These are phyloP conservation scores for Phytophthora ohioensis DNA, from an alignment of 352 stramenopile genomes.

Conservation along the genomic window DNA sequence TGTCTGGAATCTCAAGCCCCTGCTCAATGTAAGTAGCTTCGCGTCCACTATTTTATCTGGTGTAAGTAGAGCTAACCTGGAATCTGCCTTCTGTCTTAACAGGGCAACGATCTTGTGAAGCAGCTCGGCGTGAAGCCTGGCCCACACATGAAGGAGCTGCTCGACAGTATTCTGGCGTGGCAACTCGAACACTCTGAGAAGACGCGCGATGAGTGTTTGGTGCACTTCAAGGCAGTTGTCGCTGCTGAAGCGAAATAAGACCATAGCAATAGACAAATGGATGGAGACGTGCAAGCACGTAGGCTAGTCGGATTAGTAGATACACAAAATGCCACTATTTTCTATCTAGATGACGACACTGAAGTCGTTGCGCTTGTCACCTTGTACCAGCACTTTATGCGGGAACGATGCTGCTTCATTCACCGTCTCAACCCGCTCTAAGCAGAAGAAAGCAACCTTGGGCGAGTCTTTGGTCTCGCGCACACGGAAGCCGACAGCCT, in stretches of 20 bases:
- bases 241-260: conserved; percentile 18
- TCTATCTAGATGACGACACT: conserved; percentile 66
- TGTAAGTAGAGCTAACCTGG: conserved; percentile 8
- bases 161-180: conserved; percentile 67
- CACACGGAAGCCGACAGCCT: conserved; percentile 73
- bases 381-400: conserved; percentile 53
- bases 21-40: conserved; percentile 66
- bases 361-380: conserved; percentile 76
- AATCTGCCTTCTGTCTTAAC: conserved; percentile 10
- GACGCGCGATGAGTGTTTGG: conserved; percentile 65
- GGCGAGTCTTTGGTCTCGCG: conserved; percentile 80
- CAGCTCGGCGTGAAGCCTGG: conserved; percentile 64
- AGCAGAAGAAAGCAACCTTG: conserved; percentile 86
- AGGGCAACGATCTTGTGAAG: conserved; percentile 81
- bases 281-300: conserved; percentile 7
- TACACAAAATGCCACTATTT: conserved; percentile 25
- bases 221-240: conserved; percentile 45
- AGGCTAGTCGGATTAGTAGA: conserved; percentile 34
- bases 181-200: conserved; percentile 64
- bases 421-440: conserved; percentile 54
- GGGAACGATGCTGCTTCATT: conserved; percentile 49
- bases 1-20: conserved; percentile 72
- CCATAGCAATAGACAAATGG: conserved; percentile 17
- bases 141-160: conserved; percentile 64
- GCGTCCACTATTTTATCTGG: not conserved